Evolutionary conservation across 306 rosid species (phyloP).

Genomic region (Sechiopsis laciniata): DNA sequence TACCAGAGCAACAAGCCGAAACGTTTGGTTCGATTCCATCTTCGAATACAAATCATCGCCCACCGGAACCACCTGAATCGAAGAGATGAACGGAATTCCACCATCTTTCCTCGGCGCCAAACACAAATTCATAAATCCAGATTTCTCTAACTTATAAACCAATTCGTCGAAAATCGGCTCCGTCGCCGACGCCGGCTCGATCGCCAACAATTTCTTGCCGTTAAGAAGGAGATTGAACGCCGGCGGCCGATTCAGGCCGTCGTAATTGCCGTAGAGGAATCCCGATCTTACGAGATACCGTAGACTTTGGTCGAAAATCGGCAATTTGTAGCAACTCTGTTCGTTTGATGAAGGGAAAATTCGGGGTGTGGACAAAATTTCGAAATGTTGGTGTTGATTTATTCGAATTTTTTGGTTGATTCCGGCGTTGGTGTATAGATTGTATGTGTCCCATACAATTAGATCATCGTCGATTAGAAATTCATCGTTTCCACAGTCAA

Average conservation of each 20-base stretch:
- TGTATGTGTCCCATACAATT: background rate
- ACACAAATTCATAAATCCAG: slow-evolving; percentile 9
- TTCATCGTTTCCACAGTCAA: slow-evolving; percentile 8
- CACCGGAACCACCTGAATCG: slow-evolving; percentile 6
- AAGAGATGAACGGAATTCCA: slow-evolving; percentile 17
- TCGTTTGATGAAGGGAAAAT: background rate
- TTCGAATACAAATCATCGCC: background rate
- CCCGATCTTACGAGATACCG: slow-evolving; percentile 21
- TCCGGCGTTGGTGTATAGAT: background rate
- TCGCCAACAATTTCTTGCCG: background rate
- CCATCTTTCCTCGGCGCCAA: slow-evolving; percentile 15
- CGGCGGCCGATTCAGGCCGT: slow-evolving; percentile 6
- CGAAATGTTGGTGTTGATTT: background rate
- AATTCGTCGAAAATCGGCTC: background rate
- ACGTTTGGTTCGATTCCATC: background rate
- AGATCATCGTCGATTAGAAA: background rate
- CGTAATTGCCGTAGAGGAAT: slow-evolving; percentile 21
- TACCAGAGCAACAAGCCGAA: background rate
- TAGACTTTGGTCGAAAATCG: background rate
- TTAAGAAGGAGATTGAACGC: slow-evolving; percentile 1
- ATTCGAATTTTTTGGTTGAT: background rate
- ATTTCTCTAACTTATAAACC: background rate
- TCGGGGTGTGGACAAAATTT: slow-evolving; percentile 7
- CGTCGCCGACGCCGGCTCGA: background rate
- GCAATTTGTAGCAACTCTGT: slow-evolving; percentile 14